Evolutionary conservation across 176 grass and related monocot genomes (phyloP).

Genomic region (Bothriochloa decipiens): DNA sequence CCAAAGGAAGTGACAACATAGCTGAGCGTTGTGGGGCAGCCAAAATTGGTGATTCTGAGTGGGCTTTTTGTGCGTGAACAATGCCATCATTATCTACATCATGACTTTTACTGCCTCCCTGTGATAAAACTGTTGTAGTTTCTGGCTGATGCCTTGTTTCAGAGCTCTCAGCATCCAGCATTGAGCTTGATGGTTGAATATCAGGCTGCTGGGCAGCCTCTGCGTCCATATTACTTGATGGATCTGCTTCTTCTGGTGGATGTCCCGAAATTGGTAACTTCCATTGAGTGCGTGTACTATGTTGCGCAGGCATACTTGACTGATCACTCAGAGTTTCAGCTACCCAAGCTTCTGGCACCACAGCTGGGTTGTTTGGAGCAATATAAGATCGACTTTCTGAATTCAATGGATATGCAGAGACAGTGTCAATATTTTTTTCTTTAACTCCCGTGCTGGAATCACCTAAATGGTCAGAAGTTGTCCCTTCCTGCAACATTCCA

Average conservation of each 20-base stretch:
- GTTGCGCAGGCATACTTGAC: conserved; percentile 22
- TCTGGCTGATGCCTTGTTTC: conserved; percentile 12
- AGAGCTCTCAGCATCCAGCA: conserved; percentile 8
- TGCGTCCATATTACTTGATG: conserved; percentile 6
- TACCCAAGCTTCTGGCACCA: not conserved
- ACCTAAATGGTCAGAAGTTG: conserved; percentile 4
- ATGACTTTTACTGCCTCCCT: not conserved
- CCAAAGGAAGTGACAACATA: conserved; percentile 1
- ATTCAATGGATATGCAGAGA: not conserved
- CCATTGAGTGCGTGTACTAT: conserved; percentile 29
- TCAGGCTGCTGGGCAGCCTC: conserved; percentile 27
- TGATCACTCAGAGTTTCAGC: conserved; percentile 27
- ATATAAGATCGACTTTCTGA: conserved; percentile 9
- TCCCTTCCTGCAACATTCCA: not conserved
- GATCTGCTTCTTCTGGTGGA: conserved; percentile 27
- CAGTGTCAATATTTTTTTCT: conserved; percentile 13
- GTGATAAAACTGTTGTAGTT: not conserved
- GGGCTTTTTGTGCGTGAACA: not conserved
- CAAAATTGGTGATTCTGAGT: not conserved
- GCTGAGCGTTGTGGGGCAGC: not conserved
- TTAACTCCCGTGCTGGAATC: conserved; percentile 1
- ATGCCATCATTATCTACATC: conserved; percentile 6
- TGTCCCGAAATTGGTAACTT: conserved; percentile 8
- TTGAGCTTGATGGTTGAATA: conserved; percentile 4
- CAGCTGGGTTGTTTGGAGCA: not conserved